A percentile compares a stretch with the other conserved stretches of the same genome.
Conservation (phyloP, 176 grass and related monocot species). For the Ananas comosus region DNA sequence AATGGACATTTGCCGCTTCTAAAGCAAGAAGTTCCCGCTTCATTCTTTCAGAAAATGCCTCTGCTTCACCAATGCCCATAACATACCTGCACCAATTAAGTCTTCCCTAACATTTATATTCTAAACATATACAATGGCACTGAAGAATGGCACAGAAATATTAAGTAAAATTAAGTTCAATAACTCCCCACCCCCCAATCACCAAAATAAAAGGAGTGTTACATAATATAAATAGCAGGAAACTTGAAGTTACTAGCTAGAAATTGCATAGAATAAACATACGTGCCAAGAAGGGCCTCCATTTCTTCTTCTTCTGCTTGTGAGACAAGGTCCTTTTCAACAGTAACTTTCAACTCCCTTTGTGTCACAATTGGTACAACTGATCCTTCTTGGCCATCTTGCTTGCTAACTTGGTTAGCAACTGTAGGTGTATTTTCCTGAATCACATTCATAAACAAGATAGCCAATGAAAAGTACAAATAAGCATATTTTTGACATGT, state of each 20-base stretch:
- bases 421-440: constrained; percentile 83
- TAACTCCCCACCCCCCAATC: no score
- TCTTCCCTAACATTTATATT: constrained; percentile 14
- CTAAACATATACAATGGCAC: background rate
- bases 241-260: background rate
- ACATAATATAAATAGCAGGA: background rate
- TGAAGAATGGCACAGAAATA: background rate
- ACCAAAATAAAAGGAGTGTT: background rate
- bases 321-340: constrained; percentile 92
- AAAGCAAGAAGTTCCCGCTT: constrained; percentile 95
- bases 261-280: constrained; percentile 15
- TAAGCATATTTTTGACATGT: no score
- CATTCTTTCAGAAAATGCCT: constrained; percentile 95
- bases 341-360: constrained; percentile 83
- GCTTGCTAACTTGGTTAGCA: constrained; percentile 49
- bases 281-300: constrained; percentile 97
- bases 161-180: constrained; percentile 14
- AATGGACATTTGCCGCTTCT: constrained; percentile 86
- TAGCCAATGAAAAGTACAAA: constrained; percentile 23
- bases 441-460: constrained; percentile 2
- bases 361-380: constrained; percentile 42
- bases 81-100: constrained; percentile 62
- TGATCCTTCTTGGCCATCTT: constrained; percentile 70
- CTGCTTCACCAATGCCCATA: constrained; percentile 98
- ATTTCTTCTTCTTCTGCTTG: constrained; percentile 98